Percentiles rank a stretch among this genome's conserved stretches.
These are phyloP conservation scores for Periglandula ipomoeae DNA, from an alignment of 2,329 filamentous ascomycete species.

Conservation along the genomic window DNA sequence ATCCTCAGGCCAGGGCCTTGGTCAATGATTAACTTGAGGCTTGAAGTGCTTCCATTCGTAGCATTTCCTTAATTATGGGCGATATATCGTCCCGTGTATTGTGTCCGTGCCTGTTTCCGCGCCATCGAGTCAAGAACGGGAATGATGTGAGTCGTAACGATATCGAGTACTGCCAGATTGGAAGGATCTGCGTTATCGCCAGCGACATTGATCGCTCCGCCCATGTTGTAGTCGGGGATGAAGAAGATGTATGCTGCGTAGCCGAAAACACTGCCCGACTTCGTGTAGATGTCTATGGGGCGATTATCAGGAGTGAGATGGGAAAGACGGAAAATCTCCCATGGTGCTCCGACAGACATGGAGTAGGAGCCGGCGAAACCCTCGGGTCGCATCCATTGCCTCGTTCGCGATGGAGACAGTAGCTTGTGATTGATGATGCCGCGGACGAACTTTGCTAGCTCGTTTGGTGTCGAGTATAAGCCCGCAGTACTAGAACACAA, in stretches of 20 bases:
- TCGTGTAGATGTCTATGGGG: constrained; percentile 23
- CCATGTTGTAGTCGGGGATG: constrained; percentile 21
- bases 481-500: too few relatives aligned
- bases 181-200: too few relatives aligned
- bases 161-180: too few relatives aligned
- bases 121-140: too few relatives aligned
- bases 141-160: too few relatives aligned
- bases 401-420: neutral
- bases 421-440: constrained; percentile 17
- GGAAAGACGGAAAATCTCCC: constrained; percentile 24
- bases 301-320: constrained; percentile 20
- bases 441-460: constrained; percentile 16
- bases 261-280: constrained; percentile 20
- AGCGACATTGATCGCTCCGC: constrained; percentile 2
- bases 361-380: constrained; percentile 11
- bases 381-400: neutral
- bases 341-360: constrained; percentile 22
- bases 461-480: constrained; percentile 14
- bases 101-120: too few relatives aligned
- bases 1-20: constrained; percentile 4
- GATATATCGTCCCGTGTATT: neutral
- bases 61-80: neutral
- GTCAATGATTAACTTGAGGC: neutral
- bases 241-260: constrained; percentile 22
- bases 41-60: neutral